Conservation (phyloP, 2,329 filamentous ascomycete species). For the Aspergillus oerlinghausenensis region DNA sequence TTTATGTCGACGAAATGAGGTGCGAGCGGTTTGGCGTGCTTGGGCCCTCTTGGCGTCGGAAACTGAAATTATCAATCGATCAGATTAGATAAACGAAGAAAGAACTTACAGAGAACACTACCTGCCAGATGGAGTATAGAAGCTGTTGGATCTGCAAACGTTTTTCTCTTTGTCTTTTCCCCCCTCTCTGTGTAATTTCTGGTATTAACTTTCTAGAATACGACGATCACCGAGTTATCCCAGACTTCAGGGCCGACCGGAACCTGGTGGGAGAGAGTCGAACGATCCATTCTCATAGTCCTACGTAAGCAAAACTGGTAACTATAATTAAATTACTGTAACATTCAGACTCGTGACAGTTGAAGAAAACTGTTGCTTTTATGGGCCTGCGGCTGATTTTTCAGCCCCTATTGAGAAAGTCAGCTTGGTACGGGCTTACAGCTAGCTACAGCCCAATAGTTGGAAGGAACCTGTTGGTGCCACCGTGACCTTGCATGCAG, state of each 20-base stretch:
- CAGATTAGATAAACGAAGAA: constrained; percentile 13
- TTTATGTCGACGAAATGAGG: neutral
- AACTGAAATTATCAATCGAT: constrained; percentile 9
- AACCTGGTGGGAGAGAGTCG: neutral
- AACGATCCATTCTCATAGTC: neutral
- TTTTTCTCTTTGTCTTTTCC: too few species aligned
- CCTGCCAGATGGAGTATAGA: neutral
- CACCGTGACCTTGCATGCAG: neutral
- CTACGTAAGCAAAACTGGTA: neutral
- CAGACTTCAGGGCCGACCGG: neutral
- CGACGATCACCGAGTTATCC: neutral
- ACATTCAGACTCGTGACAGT: neutral
- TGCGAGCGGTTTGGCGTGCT: too few species aligned
- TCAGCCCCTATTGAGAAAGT: neutral
- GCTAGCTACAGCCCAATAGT: too few species aligned
- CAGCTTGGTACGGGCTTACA: too few species aligned
- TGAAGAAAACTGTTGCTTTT: neutral
- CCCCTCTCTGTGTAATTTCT: neutral
- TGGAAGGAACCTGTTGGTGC: neutral
- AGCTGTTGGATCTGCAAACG: neutral
- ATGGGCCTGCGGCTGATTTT: neutral
- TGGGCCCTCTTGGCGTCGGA: neutral
- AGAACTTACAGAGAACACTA: neutral
- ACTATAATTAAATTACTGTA: neutral
- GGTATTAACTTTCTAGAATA: neutral